phyloP scores from a whole-genome alignment of 2,329 filamentous ascomycete genomes.

The Davidsoniella eucalypti region DNA sequence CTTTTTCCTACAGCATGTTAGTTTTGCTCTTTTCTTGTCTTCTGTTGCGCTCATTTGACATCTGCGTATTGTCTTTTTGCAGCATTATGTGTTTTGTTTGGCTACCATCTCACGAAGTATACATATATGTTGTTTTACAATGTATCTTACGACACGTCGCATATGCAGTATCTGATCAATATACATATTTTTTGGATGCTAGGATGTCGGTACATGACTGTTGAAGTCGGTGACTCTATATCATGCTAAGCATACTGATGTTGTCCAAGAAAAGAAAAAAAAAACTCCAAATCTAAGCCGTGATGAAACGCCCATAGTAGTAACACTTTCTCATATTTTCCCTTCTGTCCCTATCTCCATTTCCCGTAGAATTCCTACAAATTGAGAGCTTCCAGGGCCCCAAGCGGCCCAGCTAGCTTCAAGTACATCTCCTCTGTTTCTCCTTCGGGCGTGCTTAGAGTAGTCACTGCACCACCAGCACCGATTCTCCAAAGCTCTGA shows the following conservation, averaged over 20 bases:
- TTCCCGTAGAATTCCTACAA: conserved; percentile 13
- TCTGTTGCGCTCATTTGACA: neutral
- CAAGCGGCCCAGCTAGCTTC: conserved; percentile 46
- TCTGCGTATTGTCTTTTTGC: too few species aligned
- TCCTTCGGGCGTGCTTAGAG: conserved; percentile 58
- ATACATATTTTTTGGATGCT: too few species aligned
- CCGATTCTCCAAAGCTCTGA: conserved; percentile 66
- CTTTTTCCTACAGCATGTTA: neutral
- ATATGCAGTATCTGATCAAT: too few species aligned
- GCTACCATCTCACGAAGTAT: too few species aligned
- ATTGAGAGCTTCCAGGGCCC: conserved; percentile 25
- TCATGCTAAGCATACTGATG: neutral
- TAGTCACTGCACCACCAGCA: conserved; percentile 80
- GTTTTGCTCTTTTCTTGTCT: neutral
- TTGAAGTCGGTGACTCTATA: neutral
- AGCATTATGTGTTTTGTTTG: too few species aligned
- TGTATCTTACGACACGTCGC: too few species aligned
- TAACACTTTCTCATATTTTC: neutral
- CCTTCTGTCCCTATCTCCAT: conserved; percentile 9
- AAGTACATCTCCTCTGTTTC: conserved; percentile 87
- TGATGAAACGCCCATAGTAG: neutral
- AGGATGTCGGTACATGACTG: neutral
- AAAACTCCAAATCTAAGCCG: neutral
- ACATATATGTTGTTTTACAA: too few species aligned
- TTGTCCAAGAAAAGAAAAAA: conserved; percentile 12